Evolutionary conservation across 2,329 filamentous ascomycete genomes (phyloP), one percentile per base, ranked within the genome.

Genomic region (Beauveria varroae): DNA sequence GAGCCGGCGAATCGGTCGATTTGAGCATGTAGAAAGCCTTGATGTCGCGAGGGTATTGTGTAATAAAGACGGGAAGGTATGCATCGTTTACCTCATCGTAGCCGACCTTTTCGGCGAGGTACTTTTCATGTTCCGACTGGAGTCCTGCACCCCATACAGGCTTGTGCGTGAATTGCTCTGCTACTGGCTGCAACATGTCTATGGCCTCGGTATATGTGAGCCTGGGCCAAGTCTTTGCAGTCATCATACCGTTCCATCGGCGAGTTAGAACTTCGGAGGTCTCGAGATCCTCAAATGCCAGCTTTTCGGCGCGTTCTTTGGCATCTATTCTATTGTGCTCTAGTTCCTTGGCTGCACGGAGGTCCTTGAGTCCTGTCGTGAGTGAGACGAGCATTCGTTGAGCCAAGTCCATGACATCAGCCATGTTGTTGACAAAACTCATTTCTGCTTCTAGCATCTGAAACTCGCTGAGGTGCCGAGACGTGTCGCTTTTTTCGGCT

Each of bases 371-470:
- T 14, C 72, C 72, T 12, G 65, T 75, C 62, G 69, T 69, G 65
- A 83, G 65, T 71, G 78, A 77, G 47, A 84, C 84, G 56, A 97
- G 78, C 81, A 96, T 86, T 60, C 86, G 79, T 73, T 98, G 91
- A 2, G 91, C 83, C n/a, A 93, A 74, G 61, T 87, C 79, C 83
- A 96, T 95, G 67, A 99, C 80, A 28, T 82, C 78, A 34, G 82
- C 77, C 65, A 96, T 79, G 65, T 86, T 78, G 52, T 89, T 81
- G 47, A 88, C 83, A 72, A 96, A 96, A 68, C 86, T 88, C 71
- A 93, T 79, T 74, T 99, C 95, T 18, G 88, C 93, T 75, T 99
- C 95, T 2, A 99, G 83, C 95, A 99, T 98, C 76, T 98, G 98
- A 70, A 99, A 98, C 71, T 99, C 95, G 77, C 91, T 96, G 64